phyloP scores from a whole-genome alignment of 2,329 filamentous ascomycete genomes.

The Simplicillium sp. region DNA sequence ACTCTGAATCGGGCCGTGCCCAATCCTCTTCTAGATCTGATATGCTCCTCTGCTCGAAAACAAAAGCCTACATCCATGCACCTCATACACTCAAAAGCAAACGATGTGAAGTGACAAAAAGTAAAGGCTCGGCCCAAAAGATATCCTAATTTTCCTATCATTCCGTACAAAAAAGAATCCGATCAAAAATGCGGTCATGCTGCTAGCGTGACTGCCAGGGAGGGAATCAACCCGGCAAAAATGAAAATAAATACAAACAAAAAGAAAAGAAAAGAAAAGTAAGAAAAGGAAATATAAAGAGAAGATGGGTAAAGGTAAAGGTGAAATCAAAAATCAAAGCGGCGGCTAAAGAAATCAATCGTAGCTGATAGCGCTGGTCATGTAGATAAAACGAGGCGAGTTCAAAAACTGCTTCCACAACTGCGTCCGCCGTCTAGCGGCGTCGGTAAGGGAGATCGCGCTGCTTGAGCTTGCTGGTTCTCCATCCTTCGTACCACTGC shows the following conservation, averaged over 20 bases:
- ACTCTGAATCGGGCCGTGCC: no score
- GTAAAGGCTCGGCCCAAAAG: no score
- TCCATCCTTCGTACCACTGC: slow-evolving; percentile 93
- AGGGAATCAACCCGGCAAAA: neutral
- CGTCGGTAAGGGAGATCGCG: slow-evolving; percentile 30
- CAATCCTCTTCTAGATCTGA: no score
- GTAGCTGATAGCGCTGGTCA: neutral
- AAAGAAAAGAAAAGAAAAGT: slow-evolving; percentile 4
- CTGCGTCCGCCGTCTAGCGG: slow-evolving; percentile 15
- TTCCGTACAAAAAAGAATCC: no score
- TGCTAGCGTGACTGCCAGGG: no score
- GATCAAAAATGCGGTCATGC: no score
- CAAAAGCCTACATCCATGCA: no score
- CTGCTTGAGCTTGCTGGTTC: slow-evolving; percentile 59
- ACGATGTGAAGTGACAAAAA: slow-evolving; percentile 11
- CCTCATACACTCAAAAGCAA: neutral
- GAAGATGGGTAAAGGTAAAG: no score
- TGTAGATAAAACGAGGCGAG: slow-evolving; percentile 6
- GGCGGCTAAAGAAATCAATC: slow-evolving; percentile 7
- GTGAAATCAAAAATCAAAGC: slow-evolving; percentile 6
- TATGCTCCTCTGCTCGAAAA: no score
- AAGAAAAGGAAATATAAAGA: no score
- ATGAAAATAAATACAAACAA: slow-evolving; percentile 5
- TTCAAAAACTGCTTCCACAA: slow-evolving; percentile 1
- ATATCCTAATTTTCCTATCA: no score